Evolutionary conservation across 1,139 yeast genomes (phyloP), one percentile per base, ranked within the genome.

Genomic region (Taphrina populina): DNA sequence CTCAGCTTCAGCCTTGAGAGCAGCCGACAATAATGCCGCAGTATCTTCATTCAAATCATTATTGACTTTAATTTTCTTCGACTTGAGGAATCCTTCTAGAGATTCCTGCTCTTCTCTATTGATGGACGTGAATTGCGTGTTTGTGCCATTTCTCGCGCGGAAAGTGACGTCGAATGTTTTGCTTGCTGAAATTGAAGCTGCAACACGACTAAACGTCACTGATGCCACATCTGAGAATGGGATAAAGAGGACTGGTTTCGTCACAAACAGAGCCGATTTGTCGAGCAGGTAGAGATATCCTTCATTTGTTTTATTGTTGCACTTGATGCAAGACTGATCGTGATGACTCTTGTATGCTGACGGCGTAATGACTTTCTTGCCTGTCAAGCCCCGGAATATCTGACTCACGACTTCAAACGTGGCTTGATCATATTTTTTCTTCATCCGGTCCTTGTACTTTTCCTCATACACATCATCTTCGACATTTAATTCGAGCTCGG

Each of bases 131-230:
- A 92, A 92, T 52, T 82, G 82, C 64, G 90, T 95, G 21, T 86
- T 76, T 59, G 80, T 79, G 36, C 83, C 81, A 34, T 81, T 79
- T 63, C 83, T 77, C 59, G 90, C 74, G 37, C 76, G 76, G 52
- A 92, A 81, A 64, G 92, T 94, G 71, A 92, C 74, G 70, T 94
- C 99, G 70, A 94, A 94, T 0, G 98, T 92, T 68, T 96, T 81
- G 33, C 88, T 82, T 1, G 95, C 84, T 2, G 82, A 78, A 1
- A 84, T 80, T 1, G 88, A 82, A 45, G 83, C 62, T 11, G 95
- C 95, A 4, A 95, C 86, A 70, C 99, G 83, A 2, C 96, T 85
- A 73, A 94, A 84, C 29, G 86, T 82, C 32, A 92, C 81, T 45
- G 75, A 77, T 56, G 83, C 76, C 47, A 92, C 80, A 65, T 92